These are phyloP conservation scores for Populus tremula DNA, from an alignment of 345 rosid genomes.

Conservation along the genomic window DNA sequence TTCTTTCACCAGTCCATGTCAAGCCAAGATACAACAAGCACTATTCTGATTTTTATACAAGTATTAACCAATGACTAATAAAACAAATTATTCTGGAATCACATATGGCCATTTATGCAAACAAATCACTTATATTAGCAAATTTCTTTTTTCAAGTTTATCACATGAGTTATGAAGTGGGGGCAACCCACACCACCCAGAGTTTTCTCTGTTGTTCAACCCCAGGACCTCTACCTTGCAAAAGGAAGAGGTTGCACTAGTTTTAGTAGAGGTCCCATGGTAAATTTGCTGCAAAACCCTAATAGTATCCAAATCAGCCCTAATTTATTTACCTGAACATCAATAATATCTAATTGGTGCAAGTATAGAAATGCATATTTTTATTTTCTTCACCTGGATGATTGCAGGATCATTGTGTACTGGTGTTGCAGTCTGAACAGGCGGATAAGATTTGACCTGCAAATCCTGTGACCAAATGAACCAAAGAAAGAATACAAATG, in stretches of 20 bases:
- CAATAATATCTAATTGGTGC: not conserved
- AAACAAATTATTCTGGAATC: not conserved
- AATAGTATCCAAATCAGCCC: not conserved
- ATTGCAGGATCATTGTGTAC: slow-evolving; percentile 39
- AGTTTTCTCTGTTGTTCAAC: not conserved
- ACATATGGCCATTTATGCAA: not conserved
- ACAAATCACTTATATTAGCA: not conserved
- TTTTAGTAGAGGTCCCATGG: not conserved
- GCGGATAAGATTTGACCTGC: slow-evolving; percentile 41
- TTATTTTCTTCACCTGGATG: slow-evolving; percentile 28
- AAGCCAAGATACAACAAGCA: not conserved
- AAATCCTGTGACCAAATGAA: slow-evolving; percentile 29
- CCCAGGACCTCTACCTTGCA: not conserved
- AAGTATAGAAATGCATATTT: not conserved
- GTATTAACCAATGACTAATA: not conserved
- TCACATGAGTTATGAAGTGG: not conserved
- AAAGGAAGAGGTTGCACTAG: not conserved
- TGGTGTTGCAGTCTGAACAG: slow-evolving; percentile 24
- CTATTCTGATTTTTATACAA: not conserved
- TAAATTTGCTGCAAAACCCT: not conserved
- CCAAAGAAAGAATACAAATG: not conserved
- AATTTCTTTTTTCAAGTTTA: not conserved
- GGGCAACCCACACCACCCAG: not conserved
- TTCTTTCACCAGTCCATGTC: not conserved
- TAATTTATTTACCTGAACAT: not conserved